Base-by-base conservation (phyloP, 345 rosid genomes). In the Rhodomyrtus tomentosa region DNA sequence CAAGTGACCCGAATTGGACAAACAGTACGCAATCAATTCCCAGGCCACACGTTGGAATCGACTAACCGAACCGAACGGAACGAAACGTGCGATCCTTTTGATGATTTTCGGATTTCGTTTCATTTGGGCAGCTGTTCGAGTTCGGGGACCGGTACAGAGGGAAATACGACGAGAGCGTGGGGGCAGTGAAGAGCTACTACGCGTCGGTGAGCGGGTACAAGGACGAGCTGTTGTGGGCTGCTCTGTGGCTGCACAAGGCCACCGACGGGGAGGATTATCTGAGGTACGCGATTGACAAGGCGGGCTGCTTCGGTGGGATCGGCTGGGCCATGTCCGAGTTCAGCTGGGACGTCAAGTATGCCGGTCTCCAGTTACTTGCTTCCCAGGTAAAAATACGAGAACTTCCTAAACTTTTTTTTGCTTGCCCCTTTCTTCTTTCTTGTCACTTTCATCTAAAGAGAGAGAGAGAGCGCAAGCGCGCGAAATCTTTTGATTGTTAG, bases 331-430 rank as follows among this genome's bases (percentile, higher is more conserved):
- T 97, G 55, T 87, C 97, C 2, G 98, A 97, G 86, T 97, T 97
- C 88, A 97, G 99, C 87, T 97, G 99, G 99, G 99, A 97, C 89
- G 98, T 97, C 27, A 97, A 97, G 89, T 95, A 90, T 74, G 95
- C 98, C 74, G 99, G 96, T 15, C 84, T 97, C 86, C 99, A 96
- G 81, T 80, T 95, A 72, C 86, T 93, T 52, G 95, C 96, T 55
- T 92, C 98, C n/a, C 92, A 91, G 99, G 98, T 95, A 88, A 86
- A 13, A 55, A 15, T 68, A 36, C 27, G 4, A 27, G 10, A 36
- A 55, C 49, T 45, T 8, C 84, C 29, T 51, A 21, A 3, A 25
- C 32, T 25, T 49, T 11, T 72, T 72, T 40, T 48, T 52, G 16
- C 85, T 6, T 55, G 10, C 7, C 3, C 12, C 42, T 10, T 50